A percentile compares a stretch with the other conserved stretches of the same genome.
These are phyloP conservation scores for Phlebiopsis flavidoalba DNA, from an alignment of 768 basidiomycete genomes.

Conservation along the genomic window DNA sequence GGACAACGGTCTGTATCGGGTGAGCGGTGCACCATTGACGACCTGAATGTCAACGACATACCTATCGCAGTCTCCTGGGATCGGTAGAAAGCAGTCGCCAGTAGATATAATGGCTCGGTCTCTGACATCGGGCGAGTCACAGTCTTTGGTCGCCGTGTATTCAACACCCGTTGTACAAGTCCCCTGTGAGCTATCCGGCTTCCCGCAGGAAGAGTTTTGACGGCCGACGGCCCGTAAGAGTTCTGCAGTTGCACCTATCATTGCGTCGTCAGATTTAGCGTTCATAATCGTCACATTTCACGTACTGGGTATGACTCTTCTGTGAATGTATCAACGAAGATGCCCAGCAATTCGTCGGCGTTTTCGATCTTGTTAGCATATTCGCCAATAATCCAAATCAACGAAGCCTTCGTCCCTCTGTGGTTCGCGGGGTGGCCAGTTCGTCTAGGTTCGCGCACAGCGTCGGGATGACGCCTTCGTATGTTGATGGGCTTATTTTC, in stretches of 20 bases:
- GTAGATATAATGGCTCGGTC: slow-evolving; percentile 97
- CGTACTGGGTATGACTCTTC: slow-evolving; percentile 88
- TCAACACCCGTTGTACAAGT: slow-evolving; percentile 86
- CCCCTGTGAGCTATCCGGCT: slow-evolving; percentile 90
- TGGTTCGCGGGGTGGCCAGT: slow-evolving; percentile 96
- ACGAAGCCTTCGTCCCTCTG: slow-evolving; percentile 93
- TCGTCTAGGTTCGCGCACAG: slow-evolving; percentile 94
- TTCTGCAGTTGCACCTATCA: slow-evolving; percentile 58
- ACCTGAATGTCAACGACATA: slow-evolving; percentile 27
- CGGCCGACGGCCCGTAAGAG: slow-evolving; percentile 92
- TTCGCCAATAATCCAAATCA: slow-evolving; percentile 99
- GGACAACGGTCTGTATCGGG: slow-evolving; percentile 66
- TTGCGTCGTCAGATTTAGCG: not conserved
- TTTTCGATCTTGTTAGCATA: slow-evolving; percentile 98
- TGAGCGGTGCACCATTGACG: not conserved
- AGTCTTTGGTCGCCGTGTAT: slow-evolving; percentile 95
- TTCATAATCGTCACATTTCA: not conserved
- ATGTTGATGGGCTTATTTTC: slow-evolving; percentile 93
- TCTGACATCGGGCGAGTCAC: slow-evolving; percentile 93
- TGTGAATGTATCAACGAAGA: slow-evolving; percentile 88
- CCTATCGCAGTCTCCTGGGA: slow-evolving; percentile 93
- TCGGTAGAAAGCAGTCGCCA: slow-evolving; percentile 95
- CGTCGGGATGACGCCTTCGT: slow-evolving; percentile 95
- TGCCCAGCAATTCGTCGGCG: slow-evolving; percentile 84
- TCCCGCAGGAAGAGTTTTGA: slow-evolving; percentile 94